Evolutionary conservation across 805 yeast genomes (phyloP), one percentile per base, ranked within the genome.

Genomic region (Starmera pachycereana): DNA sequence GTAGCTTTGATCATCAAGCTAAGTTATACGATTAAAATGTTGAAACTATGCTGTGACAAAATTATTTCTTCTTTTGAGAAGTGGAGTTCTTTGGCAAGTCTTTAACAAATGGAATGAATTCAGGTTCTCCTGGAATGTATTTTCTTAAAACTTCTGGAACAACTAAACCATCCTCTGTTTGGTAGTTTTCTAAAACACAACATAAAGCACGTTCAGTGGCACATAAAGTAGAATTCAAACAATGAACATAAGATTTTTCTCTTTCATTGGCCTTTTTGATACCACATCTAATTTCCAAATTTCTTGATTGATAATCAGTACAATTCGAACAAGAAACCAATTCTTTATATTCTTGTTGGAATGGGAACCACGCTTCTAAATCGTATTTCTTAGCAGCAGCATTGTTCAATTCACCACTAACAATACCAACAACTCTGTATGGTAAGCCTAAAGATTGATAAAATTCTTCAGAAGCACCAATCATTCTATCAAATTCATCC

Each of bases 321-420:
- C 98, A 92, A 76, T 92, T 92, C 44, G 97, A 90, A 72, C 97
- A 90, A 14, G 96, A 87, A 41, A 92, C 98, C 57, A 92, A 78
- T 71, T 92, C 98, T 70, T 92, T 92, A 72, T 85, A 92, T 69
- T 92, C 98, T 64, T 88, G 76, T 74, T 92, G 98, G 85, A 74
- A 92, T 60, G 98, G 98, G 94, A 92, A 92, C 98, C 98, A 92
- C 38, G 98, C 98, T 73, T 92, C 98, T 60, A 92, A 76, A 71
- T 92, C 98, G 71, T 82, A 92, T 67, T 92, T 92, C 74, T 92
- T 92, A 50, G 98, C 97, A 47, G 98, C 98, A 40, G 98, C 97
- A 56, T 92, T 92, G 75, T 92, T 92, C 62, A 92, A 78, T 71
- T 90, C 98, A 56, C 97, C 98, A 44, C 96, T 87, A 47, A 92